A percentile compares a stretch with the other conserved stretches of the same genome.
Conservation (phyloP, 1,284 basidiomycete genomes). For the Nidula niveotomentosa region DNA sequence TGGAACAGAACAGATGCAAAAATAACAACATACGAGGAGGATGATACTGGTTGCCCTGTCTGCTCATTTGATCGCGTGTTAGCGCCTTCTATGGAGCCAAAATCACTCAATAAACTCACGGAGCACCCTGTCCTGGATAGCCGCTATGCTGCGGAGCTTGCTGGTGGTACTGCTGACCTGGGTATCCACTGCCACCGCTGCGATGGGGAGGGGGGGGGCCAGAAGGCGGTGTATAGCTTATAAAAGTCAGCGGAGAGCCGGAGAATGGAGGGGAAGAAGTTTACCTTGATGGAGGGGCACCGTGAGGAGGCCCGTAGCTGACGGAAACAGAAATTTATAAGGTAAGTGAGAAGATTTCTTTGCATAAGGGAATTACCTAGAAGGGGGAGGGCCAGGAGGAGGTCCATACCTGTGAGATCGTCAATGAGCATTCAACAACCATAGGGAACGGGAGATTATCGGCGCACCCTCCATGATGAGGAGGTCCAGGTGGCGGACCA, state of each 20-base stretch:
- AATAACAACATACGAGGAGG: constrained; percentile 5
- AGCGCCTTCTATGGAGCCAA: background rate
- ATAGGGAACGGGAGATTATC: too few relatives aligned
- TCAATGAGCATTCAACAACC: too few relatives aligned
- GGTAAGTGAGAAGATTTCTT: too few relatives aligned
- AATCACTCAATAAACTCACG: constrained; percentile 3
- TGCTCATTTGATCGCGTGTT: background rate
- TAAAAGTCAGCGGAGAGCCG: constrained; percentile 5
- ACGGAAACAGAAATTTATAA: too few relatives aligned
- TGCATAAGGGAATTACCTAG: constrained; percentile 1
- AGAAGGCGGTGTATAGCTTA: constrained; percentile 27
- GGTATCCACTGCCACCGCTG: constrained; percentile 24
- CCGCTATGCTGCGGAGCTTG: constrained; percentile 27
- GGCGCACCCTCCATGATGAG: too few relatives aligned
- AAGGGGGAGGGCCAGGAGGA: constrained; percentile 28
- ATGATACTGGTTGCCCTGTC: constrained; percentile 3
- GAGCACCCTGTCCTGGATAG: constrained; percentile 32
- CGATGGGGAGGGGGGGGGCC: constrained; percentile 25
- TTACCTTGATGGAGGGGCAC: constrained; percentile 4
- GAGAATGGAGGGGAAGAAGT: constrained; percentile 6
- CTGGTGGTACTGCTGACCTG: constrained; percentile 36
- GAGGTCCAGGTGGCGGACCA: too few relatives aligned
- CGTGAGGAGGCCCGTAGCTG: background rate
- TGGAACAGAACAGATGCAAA: background rate
- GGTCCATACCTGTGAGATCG: constrained; percentile 14